These are phyloP conservation scores for Candida taoyuanica DNA, from an alignment of 805 yeast species.

Conservation along the genomic window DNA sequence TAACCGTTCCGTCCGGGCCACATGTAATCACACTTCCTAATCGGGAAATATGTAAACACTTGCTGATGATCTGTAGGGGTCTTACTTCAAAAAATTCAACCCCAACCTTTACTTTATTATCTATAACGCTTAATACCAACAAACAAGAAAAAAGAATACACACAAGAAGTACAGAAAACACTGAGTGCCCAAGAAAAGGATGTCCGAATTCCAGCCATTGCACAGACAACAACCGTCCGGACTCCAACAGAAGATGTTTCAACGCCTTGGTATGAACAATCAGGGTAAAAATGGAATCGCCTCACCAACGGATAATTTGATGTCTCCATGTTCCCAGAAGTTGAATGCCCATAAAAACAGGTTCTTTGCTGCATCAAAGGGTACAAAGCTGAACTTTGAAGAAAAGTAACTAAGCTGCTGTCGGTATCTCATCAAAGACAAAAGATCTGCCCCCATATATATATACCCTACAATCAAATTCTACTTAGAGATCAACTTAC, in stretches of 20 bases:
- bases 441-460: neutral
- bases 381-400: slow-evolving; percentile 12
- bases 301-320: slow-evolving; percentile 54
- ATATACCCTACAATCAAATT: neutral
- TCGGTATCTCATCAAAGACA: neutral
- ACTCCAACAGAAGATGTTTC: slow-evolving; percentile 22
- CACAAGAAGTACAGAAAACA: too few species aligned
- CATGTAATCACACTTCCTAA: slow-evolving; percentile 8
- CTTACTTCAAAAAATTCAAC: neutral
- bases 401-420: neutral
- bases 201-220: slow-evolving; percentile 29
- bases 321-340: slow-evolving; percentile 58
- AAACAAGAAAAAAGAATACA: too few species aligned
- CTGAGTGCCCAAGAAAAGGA: too few species aligned
- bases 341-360: slow-evolving; percentile 44
- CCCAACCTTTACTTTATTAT: too few species aligned
- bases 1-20: too few species aligned
- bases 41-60: slow-evolving; percentile 17
- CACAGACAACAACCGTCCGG: slow-evolving; percentile 21
- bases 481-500: neutral
- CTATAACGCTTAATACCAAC: too few species aligned
- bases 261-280: too few species aligned
- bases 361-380: slow-evolving; percentile 27
- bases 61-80: neutral
- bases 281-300: too few species aligned